These are phyloP conservation scores for Oligophagozyma castellii DNA, from an alignment of 1,139 yeast species.

Conservation along the genomic window DNA sequence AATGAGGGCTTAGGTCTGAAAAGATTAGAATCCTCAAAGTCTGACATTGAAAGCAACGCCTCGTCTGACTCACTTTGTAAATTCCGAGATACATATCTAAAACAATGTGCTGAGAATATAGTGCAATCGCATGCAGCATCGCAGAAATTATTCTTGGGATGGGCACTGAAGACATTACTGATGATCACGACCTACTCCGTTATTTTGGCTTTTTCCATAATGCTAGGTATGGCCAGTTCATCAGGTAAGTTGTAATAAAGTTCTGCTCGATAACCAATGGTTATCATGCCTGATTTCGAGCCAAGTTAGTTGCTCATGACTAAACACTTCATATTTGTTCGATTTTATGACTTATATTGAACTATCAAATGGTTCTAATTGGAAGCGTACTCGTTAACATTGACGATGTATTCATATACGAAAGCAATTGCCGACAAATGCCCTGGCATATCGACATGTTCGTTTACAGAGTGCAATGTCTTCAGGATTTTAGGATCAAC, in stretches of 20 bases:
- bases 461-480: constrained; percentile 45
- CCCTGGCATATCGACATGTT: constrained; percentile 35
- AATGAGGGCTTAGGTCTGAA: constrained; percentile 1
- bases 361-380: too few relatives aligned
- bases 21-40: too few relatives aligned
- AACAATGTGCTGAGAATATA: constrained; percentile 6
- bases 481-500: constrained; percentile 10
- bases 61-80: background rate
- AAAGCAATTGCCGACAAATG: constrained; percentile 49
- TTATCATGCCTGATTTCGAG: too few relatives aligned
- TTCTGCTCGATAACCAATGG: too few relatives aligned
- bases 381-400: constrained; percentile 18
- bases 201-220: constrained; percentile 1
- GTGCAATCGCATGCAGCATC: constrained; percentile 7
- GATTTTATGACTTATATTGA: too few relatives aligned
- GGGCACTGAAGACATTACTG: constrained; percentile 8
- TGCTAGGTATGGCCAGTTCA: background rate
- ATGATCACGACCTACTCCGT: constrained; percentile 5
- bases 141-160: constrained; percentile 6
- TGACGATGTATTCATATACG: constrained; percentile 38
- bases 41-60: background rate
- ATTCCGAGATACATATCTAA: constrained; percentile 4
- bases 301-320: too few relatives aligned
- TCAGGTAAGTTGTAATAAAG: too few relatives aligned
- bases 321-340: too few relatives aligned